These are phyloP conservation scores for Beta vulgaris DNA, from an alignment of 148 eudicot genomes.

Conservation along the genomic window DNA sequence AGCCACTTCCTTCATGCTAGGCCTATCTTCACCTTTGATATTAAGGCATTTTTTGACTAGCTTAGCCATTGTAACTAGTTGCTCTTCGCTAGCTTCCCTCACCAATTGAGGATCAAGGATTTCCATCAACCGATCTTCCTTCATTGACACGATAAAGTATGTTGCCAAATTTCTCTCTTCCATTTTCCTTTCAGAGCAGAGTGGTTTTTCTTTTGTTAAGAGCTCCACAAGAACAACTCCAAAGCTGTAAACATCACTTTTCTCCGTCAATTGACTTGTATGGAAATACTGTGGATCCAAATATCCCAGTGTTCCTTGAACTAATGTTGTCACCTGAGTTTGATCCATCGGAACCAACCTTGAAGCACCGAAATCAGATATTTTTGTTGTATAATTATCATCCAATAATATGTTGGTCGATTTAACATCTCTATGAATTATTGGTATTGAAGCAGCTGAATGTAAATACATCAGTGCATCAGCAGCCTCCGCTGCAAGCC, in stretches of 20 bases:
- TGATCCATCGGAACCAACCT: no score
- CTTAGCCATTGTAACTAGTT: conserved; percentile 13
- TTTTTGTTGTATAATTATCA: conserved; percentile 8
- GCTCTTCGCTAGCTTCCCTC: conserved; percentile 12
- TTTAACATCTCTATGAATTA: no score
- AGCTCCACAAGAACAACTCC: conserved; percentile 22
- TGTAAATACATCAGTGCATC: conserved; percentile 23
- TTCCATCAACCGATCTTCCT: conserved; percentile 11
- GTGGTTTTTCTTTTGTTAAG: conserved; percentile 13
- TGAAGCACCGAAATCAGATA: conserved; percentile 28
- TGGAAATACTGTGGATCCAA: conserved; percentile 29
- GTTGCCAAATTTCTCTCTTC: conserved; percentile 16
- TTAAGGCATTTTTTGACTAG: conserved; percentile 18
- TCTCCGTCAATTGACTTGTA: no score
- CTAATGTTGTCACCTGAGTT: conserved; percentile 17
- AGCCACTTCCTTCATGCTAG: no score
- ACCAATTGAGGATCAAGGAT: conserved; percentile 29
- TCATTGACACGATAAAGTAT: conserved; percentile 11
- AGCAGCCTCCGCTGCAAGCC: conserved; percentile 22
- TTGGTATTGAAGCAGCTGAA: no score
- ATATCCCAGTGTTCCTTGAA: conserved; percentile 22
- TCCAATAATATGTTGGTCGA: conserved; percentile 8
- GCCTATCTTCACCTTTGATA: conserved; percentile 24
- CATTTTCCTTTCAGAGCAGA: background rate
- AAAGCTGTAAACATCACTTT: no score